These are phyloP conservation scores for Pichia sp. DNA, from an alignment of 1,139 yeast genomes.

Conservation along the genomic window DNA sequence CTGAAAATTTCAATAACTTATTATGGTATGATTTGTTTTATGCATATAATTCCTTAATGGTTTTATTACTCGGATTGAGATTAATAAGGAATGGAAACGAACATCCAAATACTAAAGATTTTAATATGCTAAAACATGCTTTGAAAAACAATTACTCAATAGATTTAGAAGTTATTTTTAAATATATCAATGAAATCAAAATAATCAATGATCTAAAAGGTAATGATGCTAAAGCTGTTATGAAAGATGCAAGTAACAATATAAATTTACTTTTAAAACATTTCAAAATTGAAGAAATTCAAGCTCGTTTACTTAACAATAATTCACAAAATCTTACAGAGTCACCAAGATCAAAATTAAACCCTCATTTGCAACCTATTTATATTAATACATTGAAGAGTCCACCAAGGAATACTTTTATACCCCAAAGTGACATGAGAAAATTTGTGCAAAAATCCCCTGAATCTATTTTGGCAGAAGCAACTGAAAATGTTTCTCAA, in stretches of 20 bases:
- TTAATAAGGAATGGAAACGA: conserved; percentile 17
- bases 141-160: conserved; percentile 19
- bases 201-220: conserved; percentile 11
- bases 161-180: conserved; percentile 22
- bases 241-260: conserved; percentile 16
- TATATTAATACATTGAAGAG: not conserved
- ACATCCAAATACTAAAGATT: conserved; percentile 4
- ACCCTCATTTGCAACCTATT: not conserved
- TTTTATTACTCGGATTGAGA: conserved; percentile 27
- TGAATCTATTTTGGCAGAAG: too few relatives aligned
- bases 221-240: conserved; percentile 7
- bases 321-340: not conserved
- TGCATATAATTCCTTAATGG: conserved; percentile 30
- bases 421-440: not conserved
- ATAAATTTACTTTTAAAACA: conserved; percentile 12
- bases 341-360: not conserved
- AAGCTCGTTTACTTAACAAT: too few relatives aligned
- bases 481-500: too few relatives aligned
- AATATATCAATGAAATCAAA: conserved; percentile 25
- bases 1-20: conserved; percentile 28
- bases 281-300: conserved; percentile 6
- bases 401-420: not conserved
- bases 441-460: too few relatives aligned
- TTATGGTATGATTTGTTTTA: conserved; percentile 30
- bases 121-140: conserved; percentile 7